Conservation (phyloP, 805 yeast species). For the Tanozyma kutaoensis region DNA sequence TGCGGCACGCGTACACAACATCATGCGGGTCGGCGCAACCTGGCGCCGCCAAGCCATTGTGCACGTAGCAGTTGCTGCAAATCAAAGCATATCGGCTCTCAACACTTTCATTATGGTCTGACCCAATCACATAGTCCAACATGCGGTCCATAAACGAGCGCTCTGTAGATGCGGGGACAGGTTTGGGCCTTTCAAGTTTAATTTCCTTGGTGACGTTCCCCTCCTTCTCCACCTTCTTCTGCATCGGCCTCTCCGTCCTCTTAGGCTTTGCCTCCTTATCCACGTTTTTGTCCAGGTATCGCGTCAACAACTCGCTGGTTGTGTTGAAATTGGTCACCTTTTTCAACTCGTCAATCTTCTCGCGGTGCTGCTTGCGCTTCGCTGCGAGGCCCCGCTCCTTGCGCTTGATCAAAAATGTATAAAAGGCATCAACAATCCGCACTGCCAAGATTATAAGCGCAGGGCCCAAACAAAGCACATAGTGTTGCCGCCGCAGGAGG, state of each 20-base stretch:
- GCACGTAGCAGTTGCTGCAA: constrained; percentile 50
- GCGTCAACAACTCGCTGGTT: constrained; percentile 58
- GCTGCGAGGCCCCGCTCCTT: constrained; percentile 8
- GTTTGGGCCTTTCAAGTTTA: background rate
- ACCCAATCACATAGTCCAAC: constrained; percentile 25
- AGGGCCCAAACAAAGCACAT: constrained; percentile 12
- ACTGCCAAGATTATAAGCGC: constrained; percentile 7
- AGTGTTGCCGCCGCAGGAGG: constrained; percentile 10
- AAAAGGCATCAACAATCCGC: constrained; percentile 6
- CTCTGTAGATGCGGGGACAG: background rate
- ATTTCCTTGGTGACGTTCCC: no score
- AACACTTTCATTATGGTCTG: constrained; percentile 54
- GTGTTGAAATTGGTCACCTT: constrained; percentile 60
- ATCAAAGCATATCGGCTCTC: constrained; percentile 58
- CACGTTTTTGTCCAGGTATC: constrained; percentile 32
- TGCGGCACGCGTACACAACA: constrained; percentile 51
- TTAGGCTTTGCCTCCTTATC: background rate
- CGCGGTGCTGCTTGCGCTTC: constrained; percentile 32
- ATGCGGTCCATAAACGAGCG: constrained; percentile 22
- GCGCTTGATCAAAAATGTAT: constrained; percentile 9
- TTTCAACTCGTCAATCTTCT: constrained; percentile 55
- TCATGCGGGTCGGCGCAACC: constrained; percentile 34
- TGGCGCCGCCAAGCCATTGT: constrained; percentile 77
- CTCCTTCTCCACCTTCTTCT: no score
- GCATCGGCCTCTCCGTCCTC: background rate